These are phyloP conservation scores for Chlamydomonas reinhardtii DNA, from an alignment of 163 green algal species.

Conservation along the genomic window DNA sequence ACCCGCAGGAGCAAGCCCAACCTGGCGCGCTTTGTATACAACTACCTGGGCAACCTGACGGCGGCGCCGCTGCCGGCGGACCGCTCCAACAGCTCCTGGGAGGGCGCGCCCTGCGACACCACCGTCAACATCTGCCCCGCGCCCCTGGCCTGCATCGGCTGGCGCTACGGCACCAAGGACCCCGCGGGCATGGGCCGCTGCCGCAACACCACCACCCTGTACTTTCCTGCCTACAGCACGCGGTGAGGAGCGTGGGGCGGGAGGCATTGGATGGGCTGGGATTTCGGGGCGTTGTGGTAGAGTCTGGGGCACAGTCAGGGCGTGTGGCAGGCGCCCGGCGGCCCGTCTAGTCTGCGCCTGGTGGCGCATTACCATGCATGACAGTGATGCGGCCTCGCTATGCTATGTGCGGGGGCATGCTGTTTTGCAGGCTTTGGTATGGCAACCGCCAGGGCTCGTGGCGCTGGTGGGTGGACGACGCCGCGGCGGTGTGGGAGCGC, in stretches of 20 bases:
- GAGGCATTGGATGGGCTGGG: no score
- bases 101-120: slow-evolving; percentile 13
- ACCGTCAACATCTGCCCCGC: slow-evolving; percentile 8
- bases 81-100: neutral
- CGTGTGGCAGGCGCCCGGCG: no score
- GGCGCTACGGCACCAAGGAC: slow-evolving; percentile 30
- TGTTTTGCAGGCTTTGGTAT: neutral
- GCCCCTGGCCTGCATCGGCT: slow-evolving; percentile 26
- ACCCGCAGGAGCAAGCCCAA: slow-evolving; percentile 33
- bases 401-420: neutral
- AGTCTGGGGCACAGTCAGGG: no score
- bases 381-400: neutral
- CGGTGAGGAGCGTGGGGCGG: neutral
- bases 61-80: slow-evolving; percentile 1
- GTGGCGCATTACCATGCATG: no score
- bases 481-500: neutral
- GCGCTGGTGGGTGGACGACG: slow-evolving; percentile 15
- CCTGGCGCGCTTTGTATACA: slow-evolving; percentile 36
- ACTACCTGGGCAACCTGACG: slow-evolving; percentile 44
- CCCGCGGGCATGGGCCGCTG: slow-evolving; percentile 14
- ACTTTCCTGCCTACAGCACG: slow-evolving; percentile 30
- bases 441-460: neutral
- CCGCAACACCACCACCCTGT: slow-evolving; percentile 42
- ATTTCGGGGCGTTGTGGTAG: no score
- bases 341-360: no score